These are phyloP conservation scores for Apiospora koreana DNA, from an alignment of 2,329 filamentous ascomycete species.

Conservation along the genomic window DNA sequence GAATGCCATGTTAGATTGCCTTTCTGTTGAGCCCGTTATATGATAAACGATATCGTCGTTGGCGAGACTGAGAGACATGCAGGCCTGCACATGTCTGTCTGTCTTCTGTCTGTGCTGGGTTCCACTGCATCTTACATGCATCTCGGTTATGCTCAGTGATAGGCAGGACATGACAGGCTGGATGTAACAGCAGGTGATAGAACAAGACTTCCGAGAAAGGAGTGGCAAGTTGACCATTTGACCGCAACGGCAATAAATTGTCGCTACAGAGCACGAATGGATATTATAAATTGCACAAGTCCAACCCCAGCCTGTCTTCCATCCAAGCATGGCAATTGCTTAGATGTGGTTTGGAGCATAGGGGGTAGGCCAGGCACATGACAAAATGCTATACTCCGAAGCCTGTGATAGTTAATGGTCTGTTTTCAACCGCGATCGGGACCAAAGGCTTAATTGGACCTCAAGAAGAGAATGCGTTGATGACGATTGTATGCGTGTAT, in stretches of 20 bases:
- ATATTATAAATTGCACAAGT: not conserved
- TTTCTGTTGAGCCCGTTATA: not conserved
- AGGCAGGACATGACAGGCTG: not conserved
- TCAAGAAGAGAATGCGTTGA: not conserved
- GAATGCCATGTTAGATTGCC: not conserved
- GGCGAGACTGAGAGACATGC: not conserved
- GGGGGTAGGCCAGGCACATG: not conserved
- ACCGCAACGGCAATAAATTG: no score
- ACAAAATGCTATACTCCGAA: not conserved
- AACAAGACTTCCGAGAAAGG: not conserved
- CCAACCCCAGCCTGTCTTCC: not conserved
- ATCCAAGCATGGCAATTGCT: not conserved
- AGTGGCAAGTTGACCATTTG: not conserved
- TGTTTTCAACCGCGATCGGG: not conserved
- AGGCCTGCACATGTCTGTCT: not conserved
- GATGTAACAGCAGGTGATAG: not conserved
- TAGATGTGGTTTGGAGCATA: not conserved
- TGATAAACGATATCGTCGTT: not conserved
- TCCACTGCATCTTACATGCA: conserved; percentile 5
- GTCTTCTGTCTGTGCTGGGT: not conserved
- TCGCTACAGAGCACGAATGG: not conserved
- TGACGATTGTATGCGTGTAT: not conserved
- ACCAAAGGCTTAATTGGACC: not conserved
- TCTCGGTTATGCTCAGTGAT: not conserved
- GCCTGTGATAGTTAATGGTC: not conserved